A percentile compares a stretch with the other conserved stretches of the same genome.
phyloP scores from a whole-genome alignment of 1,284 basidiomycete genomes.

The Athelia psychrophila region DNA sequence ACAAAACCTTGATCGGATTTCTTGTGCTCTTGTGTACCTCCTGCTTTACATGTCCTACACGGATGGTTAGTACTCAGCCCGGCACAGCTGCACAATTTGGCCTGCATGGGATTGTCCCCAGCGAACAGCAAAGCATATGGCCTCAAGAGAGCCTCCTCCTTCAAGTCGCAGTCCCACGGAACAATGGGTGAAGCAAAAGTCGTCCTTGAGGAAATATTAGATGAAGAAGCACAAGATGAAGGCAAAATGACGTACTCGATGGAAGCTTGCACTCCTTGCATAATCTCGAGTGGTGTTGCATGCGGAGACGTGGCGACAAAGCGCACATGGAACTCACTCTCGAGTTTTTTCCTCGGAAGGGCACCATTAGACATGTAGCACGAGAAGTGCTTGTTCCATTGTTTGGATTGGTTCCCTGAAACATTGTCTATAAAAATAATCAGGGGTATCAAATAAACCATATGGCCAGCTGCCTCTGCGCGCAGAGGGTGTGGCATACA shows the following conservation, averaged over 20 bases:
- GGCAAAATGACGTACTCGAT: constrained; percentile 17
- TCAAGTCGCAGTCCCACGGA: constrained; percentile 20
- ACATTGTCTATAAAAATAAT: constrained; percentile 29
- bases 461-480: neutral
- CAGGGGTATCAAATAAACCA: neutral
- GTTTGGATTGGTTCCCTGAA: constrained; percentile 27
- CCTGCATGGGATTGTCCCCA: constrained; percentile 35
- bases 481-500: neutral
- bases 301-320: constrained; percentile 28
- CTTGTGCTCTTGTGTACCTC: constrained; percentile 22
- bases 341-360: constrained; percentile 18
- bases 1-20: constrained; percentile 15
- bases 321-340: constrained; percentile 22
- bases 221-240: neutral
- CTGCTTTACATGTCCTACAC: constrained; percentile 25
- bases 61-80: constrained; percentile 24
- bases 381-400: constrained; percentile 27
- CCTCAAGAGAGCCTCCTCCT: constrained; percentile 20
- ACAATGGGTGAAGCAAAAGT: constrained; percentile 6
- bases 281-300: constrained; percentile 23
- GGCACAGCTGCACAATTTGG: constrained; percentile 26
- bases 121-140: constrained; percentile 20
- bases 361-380: constrained; percentile 24
- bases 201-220: neutral
- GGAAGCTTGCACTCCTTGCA: constrained; percentile 18